Evolutionary conservation across 2,329 filamentous ascomycete species (phyloP).

Genomic region (Paraphaeosphaeria sporulosa): DNA sequence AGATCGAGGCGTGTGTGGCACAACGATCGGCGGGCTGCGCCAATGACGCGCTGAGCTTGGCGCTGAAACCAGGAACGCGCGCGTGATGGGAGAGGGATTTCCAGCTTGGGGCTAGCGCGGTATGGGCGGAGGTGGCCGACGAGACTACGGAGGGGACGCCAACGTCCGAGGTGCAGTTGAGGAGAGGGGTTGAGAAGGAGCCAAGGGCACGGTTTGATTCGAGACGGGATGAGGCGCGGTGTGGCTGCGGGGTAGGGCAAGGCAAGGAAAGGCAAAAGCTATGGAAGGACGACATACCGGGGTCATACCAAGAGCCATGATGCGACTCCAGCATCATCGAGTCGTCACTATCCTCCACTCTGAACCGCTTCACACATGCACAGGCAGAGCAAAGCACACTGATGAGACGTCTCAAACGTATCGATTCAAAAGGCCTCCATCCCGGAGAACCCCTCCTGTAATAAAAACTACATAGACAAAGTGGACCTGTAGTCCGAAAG

Average conservation of each 20-base stretch:
- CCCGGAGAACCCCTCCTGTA: not conserved
- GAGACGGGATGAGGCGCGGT: not conserved
- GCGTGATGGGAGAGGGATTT: not conserved
- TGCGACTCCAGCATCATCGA: too few relatives aligned
- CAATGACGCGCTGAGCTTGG: not conserved
- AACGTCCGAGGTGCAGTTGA: too few relatives aligned
- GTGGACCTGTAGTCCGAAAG: slow-evolving; percentile 25
- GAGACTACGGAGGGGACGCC: too few relatives aligned
- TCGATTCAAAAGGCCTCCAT: not conserved
- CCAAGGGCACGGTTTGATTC: not conserved
- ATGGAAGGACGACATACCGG: too few relatives aligned
- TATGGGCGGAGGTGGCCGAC: not conserved
- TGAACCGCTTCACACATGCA: not conserved
- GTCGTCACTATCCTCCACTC: too few relatives aligned
- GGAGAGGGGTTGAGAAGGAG: too few relatives aligned
- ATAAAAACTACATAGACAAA: not conserved
- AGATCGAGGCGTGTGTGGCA: not conserved
- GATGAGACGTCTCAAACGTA: not conserved
- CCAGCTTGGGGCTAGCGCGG: too few relatives aligned
- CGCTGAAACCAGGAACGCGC: not conserved
- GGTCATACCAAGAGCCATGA: too few relatives aligned
- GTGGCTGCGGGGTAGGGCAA: not conserved
- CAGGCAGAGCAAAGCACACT: not conserved
- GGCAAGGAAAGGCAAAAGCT: too few relatives aligned
- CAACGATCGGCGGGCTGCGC: not conserved